These are phyloP conservation scores for Blepharisma japonicum DNA, from an alignment of 73 alveolate species.

Conservation along the genomic window DNA sequence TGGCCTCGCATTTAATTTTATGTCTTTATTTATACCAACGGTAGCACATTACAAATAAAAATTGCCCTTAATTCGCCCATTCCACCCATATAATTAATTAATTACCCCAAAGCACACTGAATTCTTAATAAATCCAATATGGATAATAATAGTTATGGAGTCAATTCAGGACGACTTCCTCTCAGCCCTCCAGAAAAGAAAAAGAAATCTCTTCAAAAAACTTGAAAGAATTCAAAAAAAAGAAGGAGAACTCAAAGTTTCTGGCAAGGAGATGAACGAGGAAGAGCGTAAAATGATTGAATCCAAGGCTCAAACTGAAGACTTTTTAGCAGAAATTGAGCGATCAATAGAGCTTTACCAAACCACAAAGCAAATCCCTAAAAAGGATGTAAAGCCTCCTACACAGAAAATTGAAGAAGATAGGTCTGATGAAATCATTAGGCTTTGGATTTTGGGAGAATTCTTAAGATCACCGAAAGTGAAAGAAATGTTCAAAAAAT, in stretches of 20 bases:
- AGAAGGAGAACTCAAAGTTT: background rate
- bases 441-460: constrained; percentile 10
- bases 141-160: background rate
- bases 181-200: constrained; percentile 1
- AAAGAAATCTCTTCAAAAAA: background rate
- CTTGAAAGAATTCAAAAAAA: constrained; percentile 28
- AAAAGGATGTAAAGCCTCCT: background rate
- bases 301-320: background rate
- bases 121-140: too few relatives aligned
- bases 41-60: too few relatives aligned
- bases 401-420: constrained; percentile 4
- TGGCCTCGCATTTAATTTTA: too few relatives aligned
- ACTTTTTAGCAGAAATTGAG: constrained; percentile 5
- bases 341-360: background rate
- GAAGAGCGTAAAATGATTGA: constrained; percentile 19
- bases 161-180: background rate
- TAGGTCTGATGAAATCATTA: background rate
- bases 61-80: too few relatives aligned
- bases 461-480: constrained; percentile 1
- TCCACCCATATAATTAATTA: too few relatives aligned
- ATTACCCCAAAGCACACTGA: too few relatives aligned
- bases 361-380: background rate
- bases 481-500: background rate
- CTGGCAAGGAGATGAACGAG: constrained; percentile 24
- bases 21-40: too few relatives aligned